phyloP scores from a whole-genome alignment of 805 yeast genomes.

The Ogataea wickerhamii region DNA sequence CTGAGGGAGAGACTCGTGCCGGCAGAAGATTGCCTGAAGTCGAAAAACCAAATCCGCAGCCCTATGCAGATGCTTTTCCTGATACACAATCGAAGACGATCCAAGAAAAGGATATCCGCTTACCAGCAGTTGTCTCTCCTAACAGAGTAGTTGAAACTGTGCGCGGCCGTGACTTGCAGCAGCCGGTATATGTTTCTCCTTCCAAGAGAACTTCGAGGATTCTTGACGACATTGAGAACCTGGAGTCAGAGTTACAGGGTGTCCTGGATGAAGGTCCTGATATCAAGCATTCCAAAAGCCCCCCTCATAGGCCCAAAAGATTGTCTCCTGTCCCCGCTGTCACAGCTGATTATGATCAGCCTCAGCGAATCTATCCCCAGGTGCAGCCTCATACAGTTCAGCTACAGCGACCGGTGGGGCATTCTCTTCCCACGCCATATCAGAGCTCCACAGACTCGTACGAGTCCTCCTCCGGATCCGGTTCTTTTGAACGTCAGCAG shows the following conservation, averaged over 20 bases:
- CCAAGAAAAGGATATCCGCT: too few species aligned
- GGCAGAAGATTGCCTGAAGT: too few species aligned
- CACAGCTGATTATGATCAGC: neutral
- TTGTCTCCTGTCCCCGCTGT: neutral
- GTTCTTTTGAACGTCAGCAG: neutral
- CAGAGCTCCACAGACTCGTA: neutral
- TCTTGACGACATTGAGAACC: constrained; percentile 25
- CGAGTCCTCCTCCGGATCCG: constrained; percentile 5
- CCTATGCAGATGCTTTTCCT: too few species aligned
- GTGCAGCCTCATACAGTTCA: neutral
- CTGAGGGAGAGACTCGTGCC: too few species aligned
- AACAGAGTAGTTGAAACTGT: neutral
- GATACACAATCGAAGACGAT: too few species aligned
- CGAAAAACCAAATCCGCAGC: too few species aligned
- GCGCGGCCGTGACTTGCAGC: neutral
- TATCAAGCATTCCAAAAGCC: neutral
- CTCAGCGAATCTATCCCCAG: neutral
- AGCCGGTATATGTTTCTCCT: constrained; percentile 1
- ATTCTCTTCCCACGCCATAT: neutral
- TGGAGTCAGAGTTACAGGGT: constrained; percentile 26
- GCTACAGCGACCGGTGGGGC: neutral
- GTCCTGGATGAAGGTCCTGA: constrained; percentile 14
- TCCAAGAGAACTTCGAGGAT: constrained; percentile 24
- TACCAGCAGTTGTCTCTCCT: too few species aligned
- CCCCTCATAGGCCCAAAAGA: neutral